Conservation (phyloP, 2,329 filamentous ascomycete genomes). For the Penicillium sp. region DNA sequence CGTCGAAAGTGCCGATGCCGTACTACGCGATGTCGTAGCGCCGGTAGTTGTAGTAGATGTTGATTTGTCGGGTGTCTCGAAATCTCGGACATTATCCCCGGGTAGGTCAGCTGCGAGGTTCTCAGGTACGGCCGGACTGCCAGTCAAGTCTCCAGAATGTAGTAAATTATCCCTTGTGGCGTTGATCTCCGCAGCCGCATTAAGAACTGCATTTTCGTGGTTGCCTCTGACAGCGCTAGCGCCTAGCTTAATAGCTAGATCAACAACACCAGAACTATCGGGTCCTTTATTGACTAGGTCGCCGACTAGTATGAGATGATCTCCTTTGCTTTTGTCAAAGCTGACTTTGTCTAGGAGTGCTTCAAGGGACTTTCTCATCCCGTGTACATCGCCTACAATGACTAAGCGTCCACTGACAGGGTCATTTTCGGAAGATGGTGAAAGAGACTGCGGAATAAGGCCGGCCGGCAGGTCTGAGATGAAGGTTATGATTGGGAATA, state of each 20-base stretch:
- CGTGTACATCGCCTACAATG: conserved; percentile 25
- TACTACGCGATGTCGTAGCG: conserved; percentile 4
- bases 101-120: neutral
- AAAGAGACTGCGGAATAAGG: conserved; percentile 2
- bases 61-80: neutral
- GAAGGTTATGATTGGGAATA: conserved; percentile 17
- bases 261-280: conserved; percentile 23
- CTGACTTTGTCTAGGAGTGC: conserved; percentile 16
- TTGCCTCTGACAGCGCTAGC: conserved; percentile 28
- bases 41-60: neutral
- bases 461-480: conserved; percentile 16
- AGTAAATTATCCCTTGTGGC: neutral
- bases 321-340: conserved; percentile 19
- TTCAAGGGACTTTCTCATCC: conserved; percentile 21
- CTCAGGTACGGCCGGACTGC: neutral
- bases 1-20: conserved; percentile 15
- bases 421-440: conserved; percentile 7
- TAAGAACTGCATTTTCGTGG: conserved; percentile 27
- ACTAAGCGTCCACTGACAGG: conserved; percentile 15
- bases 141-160: neutral
- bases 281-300: conserved; percentile 26
- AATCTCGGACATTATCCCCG: neutral
- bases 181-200: conserved; percentile 18
- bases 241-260: conserved; percentile 22
- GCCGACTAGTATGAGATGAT: conserved; percentile 23